Base-by-base conservation (phyloP, 208 protist species). In the Vickermania ingenoplastis region DNA sequence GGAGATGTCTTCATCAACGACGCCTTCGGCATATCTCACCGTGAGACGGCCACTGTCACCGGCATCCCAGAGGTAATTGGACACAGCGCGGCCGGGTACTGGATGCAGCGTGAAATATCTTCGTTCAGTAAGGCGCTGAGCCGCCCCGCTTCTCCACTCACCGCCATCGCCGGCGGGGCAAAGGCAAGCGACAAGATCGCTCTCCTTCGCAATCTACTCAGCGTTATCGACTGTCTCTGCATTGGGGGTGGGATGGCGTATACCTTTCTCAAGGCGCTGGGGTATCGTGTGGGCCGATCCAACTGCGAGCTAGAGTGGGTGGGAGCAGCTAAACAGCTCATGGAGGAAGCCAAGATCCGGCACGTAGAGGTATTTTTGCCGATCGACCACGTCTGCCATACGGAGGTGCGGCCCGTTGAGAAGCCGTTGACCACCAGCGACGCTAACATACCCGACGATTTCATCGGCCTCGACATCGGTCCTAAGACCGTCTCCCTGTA, bases 101-200 rank as follows among this genome's bases (percentile, higher is more conserved):
- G 99, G 25, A 95, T 99, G 78, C 91, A 97, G 50, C 99, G 99
- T 65, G 99, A 99, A 75, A 84, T 99, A 48, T 94, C 97, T 27
- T 98, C 97, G 76, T 99, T 99, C 77, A 65, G 82, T 41, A 96
- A 94, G 69, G 89, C 96, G 28, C 70, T 97, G 27, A 83, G 79
- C 67, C 81, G 81, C 59, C 89, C 92, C 7, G 63, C 77, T 31
- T 75, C 79, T 4, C 92, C 92, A 28, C 75, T 99, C 59, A 77
- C 99, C 2, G 97, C 98, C 60, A 99, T 99, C 64, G 82, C 93
- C 30, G 89, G 89, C 27, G 89, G 98, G 49, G 94, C 97, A 57
- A 99, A 99, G 83, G 97, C 99, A 30, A 90, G 82, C 55, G 98
- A 99, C 77, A 99, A 99, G 88, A 99, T 99, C 65, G 86, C 97